Evolutionary conservation across 2,329 filamentous ascomycete genomes (phyloP), one percentile per base, ranked within the genome.

Genomic region (Fusarium nygamai): DNA sequence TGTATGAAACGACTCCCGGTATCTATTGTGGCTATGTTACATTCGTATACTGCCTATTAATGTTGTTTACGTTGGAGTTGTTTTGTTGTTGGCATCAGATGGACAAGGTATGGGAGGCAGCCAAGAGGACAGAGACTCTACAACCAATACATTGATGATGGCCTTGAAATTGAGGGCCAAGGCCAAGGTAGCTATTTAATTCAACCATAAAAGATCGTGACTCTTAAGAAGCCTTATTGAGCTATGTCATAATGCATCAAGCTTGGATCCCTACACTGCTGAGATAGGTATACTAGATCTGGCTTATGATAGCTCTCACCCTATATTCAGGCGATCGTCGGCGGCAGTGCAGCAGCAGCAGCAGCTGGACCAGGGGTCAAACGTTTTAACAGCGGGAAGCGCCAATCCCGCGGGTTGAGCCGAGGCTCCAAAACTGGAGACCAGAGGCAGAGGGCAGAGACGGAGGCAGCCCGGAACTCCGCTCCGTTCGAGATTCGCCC

Each of bases 401-500:
- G 67, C 69, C 46, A 71, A 67, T 71, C 61, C 48, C 44, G 41
- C 71, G 71, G 71, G 64, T 64, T 73, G 69, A 59, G 34, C 73
- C 73, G 71, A 76, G 58, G 50, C 47, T 54, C 27, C 39, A 54
- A 54, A 51, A 50, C 41, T 58, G 51, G 67, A 27, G 31, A 43
- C 39, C 61, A 60, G 75, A 77, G 75, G 34, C 63, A 60, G 74
- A 77, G 75, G n/a, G n/a, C 61, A 60, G 75, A 77, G 74, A 72
- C 75, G 68, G 64, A 77, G 75, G 75, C 75, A 76, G 62, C 74
- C 71, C 62, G 71, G 62, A 33, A 38, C 27, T 66, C 33, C 27
- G 59, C 34, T 65, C 36, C n/a, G 59, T 46, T 74, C 58, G 61
- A 31, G 53, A 65, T 38, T 34, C 46, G 46, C 29, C 65, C 44